Percentiles rank a stretch among this genome's conserved stretches.
phyloP scores from a whole-genome alignment of 139 green algal genomes.

The Volvox reticuliferus region DNA sequence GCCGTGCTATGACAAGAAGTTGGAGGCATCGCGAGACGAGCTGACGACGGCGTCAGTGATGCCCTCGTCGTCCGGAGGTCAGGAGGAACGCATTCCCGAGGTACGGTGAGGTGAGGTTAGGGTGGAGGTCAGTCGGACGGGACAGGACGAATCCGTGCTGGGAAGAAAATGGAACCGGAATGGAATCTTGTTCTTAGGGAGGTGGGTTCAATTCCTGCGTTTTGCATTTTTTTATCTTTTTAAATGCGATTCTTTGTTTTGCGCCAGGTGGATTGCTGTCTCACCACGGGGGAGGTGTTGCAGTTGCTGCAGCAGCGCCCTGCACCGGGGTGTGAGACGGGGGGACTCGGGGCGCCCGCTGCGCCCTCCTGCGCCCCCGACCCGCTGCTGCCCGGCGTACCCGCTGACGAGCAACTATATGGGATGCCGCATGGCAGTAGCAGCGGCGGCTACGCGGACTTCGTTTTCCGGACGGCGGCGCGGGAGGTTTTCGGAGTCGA shows the following conservation, averaged over 20 bases:
- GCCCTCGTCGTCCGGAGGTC: not conserved
- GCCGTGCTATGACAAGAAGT: conserved; percentile 99
- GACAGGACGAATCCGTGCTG: too few relatives aligned
- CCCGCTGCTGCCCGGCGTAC: conserved; percentile 7
- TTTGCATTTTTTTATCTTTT: too few relatives aligned
- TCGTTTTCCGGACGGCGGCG: conserved; percentile 82
- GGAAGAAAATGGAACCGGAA: too few relatives aligned
- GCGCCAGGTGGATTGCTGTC: conserved; percentile 88
- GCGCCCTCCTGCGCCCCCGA: not conserved
- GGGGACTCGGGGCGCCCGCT: not conserved
- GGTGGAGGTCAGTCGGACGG: too few relatives aligned
- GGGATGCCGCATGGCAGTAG: conserved; percentile 56
- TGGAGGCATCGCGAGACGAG: conserved; percentile 93
- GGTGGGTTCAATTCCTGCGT: too few relatives aligned
- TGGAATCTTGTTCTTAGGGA: too few relatives aligned
- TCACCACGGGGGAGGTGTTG: conserved; percentile 91
- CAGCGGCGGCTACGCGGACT: conserved; percentile 92
- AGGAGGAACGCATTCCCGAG: conserved; percentile 28
- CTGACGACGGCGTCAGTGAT: conserved; percentile 63
- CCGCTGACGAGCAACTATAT: conserved; percentile 36
- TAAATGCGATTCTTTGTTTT: not conserved
- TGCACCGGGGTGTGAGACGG: not conserved
- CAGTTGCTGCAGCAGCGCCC: conserved; percentile 78
- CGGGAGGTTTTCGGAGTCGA: conserved; percentile 76
- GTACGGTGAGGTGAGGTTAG: conserved; percentile 20